Base-by-base conservation (phyloP, 2,329 filamentous ascomycete genomes). In the Colletotrichum echinochloae region DNA sequence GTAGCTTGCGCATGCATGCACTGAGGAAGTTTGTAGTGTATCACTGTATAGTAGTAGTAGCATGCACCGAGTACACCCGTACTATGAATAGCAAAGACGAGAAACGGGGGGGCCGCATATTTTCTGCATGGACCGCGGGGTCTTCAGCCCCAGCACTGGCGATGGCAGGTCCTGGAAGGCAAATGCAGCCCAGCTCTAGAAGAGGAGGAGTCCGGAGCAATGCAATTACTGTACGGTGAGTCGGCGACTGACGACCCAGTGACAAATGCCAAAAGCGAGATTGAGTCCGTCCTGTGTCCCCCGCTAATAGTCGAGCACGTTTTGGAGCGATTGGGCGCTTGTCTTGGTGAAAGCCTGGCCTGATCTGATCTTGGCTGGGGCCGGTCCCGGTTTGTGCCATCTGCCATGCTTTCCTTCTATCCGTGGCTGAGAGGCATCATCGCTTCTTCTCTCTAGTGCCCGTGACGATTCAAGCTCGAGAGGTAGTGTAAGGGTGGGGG, bases 1-100 rank as follows among this genome's bases (percentile, higher is more conserved):
- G 16, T n/a, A 18, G 18, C 18, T 37, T 1, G 14, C 4, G 35
- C 9, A 37, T 33, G 44, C 57, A 61, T 51, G 59, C 30, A n/a
- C 30, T 39, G 59, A 61, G 46, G 33, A 44, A 37, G 41, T n/a
- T n/a, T n/a, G n/a, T n/a, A n/a, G n/a, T n/a, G n/a, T n/a, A n/a
- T n/a, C n/a, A n/a, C n/a, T 49, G 57, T 60, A n/a, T 7, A 8
- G 39, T 41, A 60, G 30, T 9, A n/a, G 12, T 51, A 14, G 12
- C 11, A 14, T 3, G 5, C 23, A 49, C 23, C 2, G 46, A 49
- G 46, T 23, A 46, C 23, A 46, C 3, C 14, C 26, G 7, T 60
- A 23, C 57, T 49, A 60, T 60, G 57, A 60, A 60, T 60, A 60
- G 57, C 33, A 60, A 33, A 37, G 57, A 16, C 28, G 8, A 28